Evolutionary conservation across 129 eudicot species (phyloP).

Genomic region (Scalesia atractyloides): DNA sequence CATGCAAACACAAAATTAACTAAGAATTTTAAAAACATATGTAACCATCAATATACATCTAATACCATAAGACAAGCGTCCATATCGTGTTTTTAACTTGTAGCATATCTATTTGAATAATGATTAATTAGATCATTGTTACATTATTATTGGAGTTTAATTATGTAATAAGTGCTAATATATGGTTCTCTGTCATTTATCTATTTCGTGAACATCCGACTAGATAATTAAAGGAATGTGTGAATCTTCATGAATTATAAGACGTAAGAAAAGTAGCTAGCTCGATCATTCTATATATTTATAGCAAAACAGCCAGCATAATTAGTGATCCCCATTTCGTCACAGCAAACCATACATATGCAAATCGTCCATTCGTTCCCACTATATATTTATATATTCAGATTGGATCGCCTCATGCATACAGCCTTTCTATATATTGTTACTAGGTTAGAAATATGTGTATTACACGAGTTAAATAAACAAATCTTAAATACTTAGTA

Average conservation of each 20-base stretch:
- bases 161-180: neutral
- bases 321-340: neutral
- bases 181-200: no score
- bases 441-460: no score
- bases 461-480: no score
- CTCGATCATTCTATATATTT: neutral
- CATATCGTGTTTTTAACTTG: no score
- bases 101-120: neutral
- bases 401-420: no score
- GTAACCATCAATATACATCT: neutral
- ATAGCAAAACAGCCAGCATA: neutral
- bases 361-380: neutral
- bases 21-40: neutral
- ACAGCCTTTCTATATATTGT: no score
- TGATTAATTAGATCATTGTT: neutral
- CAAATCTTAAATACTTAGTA: no score
- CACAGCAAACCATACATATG: neutral
- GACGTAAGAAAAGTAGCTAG: neutral
- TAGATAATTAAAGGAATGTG: neutral
- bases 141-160: neutral
- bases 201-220: neutral
- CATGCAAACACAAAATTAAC: neutral
- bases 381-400: neutral
- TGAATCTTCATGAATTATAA: no score
- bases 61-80: no score